Evolutionary conservation across 2,329 filamentous ascomycete genomes (phyloP), one percentile per base, ranked within the genome.

Genomic region (Alternaria gaisen): DNA sequence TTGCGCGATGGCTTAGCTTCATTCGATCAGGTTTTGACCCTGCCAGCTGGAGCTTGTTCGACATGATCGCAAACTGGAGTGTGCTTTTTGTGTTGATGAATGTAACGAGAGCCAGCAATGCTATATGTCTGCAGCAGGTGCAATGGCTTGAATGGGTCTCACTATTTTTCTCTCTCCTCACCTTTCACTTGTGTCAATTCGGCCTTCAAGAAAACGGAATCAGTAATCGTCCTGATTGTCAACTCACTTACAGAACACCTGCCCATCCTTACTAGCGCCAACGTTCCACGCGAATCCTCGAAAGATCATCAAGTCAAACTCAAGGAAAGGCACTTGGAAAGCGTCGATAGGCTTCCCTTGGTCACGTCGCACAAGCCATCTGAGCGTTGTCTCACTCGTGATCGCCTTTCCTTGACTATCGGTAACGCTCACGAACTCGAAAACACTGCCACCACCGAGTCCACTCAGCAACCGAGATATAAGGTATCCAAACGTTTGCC

Each of bases 41-140:
- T 51, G 46, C 56, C 32, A 61, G 61, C 53, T 63, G 38, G 36
- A 36, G 40, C 38, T 53, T 51, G 52, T 26, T 50, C 30, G 46
- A 53, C 34, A 58, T 66, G 65, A 56, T 38, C 63, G 50, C 63
- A 60, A 34, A 54, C 55, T 60, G 60, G 65, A 64, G 53, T 61
- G 65, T 67, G 65, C 65, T 48, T 44, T 60, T 46, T 44, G 55
- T 58, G 57, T 40, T 53, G 36, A 50, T 62, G 51, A 61, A 36
- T 36, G 32, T 18, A 36, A 34, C 46, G 5, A 8, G 30, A 34
- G 44, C 2, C 46, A 36, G 60, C 26, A 34, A 56, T 58, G 36
- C 53, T 63, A 47, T 56, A 60, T 58, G 55, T 52, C 24, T 7
- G 34, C 12, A 24, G 18, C 18, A 53, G 48, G 36, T 32, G 34